A percentile compares a stretch with the other conserved stretches of the same genome.
Conservation (phyloP, 257 asterid species). For the Solanum pennellii region DNA sequence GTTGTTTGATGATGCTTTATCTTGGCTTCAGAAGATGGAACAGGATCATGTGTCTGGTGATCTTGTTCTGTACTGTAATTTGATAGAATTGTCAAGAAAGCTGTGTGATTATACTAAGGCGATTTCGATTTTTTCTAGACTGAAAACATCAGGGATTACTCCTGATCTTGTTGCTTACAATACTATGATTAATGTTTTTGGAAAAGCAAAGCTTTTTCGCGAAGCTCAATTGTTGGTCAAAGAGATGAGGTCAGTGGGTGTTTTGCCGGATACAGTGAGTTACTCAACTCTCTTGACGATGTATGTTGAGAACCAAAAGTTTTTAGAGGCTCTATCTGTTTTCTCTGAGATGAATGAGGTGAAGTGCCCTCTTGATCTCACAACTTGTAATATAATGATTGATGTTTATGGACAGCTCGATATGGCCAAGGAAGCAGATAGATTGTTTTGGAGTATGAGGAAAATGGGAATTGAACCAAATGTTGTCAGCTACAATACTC, state of each 20-base stretch:
- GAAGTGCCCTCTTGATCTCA: slow-evolving; percentile 56
- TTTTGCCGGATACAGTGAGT: slow-evolving; percentile 71
- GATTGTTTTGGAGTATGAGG: slow-evolving; percentile 90
- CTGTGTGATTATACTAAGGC: slow-evolving; percentile 80
- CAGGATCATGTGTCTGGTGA: slow-evolving; percentile 74
- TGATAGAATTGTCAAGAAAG: slow-evolving; percentile 81
- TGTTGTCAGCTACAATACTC: slow-evolving; percentile 83
- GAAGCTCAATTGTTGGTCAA: slow-evolving; percentile 55
- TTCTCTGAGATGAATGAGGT: slow-evolving; percentile 73
- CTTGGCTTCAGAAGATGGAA: slow-evolving; percentile 98
- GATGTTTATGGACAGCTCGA: slow-evolving; percentile 93
- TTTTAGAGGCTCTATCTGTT: slow-evolving; percentile 70
- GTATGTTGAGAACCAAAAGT: slow-evolving; percentile 64
- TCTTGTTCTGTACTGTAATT: slow-evolving; percentile 70
- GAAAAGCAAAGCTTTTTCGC: slow-evolving; percentile 85
- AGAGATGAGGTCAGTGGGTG: slow-evolving; percentile 63
- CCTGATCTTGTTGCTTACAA: slow-evolving; percentile 89
- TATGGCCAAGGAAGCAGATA: slow-evolving; percentile 93
- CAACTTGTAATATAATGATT: slow-evolving; percentile 86
- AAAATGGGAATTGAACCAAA: slow-evolving; percentile 76
- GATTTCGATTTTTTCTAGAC: slow-evolving; percentile 60
- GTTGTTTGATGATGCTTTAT: slow-evolving; percentile 75
- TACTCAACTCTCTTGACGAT: slow-evolving; percentile 69
- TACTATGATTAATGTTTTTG: slow-evolving; percentile 85
- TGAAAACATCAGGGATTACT: slow-evolving; percentile 60